phyloP scores from a whole-genome alignment of 2,329 filamentous ascomycete species.

The Epichloe coenophiala region DNA sequence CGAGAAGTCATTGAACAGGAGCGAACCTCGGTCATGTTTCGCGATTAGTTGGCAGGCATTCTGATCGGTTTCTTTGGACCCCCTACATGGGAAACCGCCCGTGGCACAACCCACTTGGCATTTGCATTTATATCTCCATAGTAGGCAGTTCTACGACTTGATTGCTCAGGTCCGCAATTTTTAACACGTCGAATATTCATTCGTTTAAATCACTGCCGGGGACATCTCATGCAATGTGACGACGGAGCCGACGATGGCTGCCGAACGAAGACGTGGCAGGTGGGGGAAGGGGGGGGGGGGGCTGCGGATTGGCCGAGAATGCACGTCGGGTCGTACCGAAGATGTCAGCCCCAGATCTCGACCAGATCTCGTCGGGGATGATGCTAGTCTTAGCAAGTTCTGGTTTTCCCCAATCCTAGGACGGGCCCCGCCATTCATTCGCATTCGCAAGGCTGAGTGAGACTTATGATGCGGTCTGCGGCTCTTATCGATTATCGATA shows the following conservation, averaged over 20 bases:
- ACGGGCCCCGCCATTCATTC: not conserved
- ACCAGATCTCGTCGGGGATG: not conserved
- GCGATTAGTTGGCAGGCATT: not conserved
- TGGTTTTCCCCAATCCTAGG: not conserved
- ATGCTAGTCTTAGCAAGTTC: not conserved
- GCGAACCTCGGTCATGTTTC: not conserved
- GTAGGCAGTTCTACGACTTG: not conserved
- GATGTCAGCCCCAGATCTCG: not conserved
- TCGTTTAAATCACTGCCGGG: not conserved
- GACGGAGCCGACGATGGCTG: not conserved
- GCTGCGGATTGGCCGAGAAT: not conserved
- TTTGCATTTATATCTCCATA: not conserved
- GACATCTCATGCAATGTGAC: not conserved
- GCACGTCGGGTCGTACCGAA: not conserved
- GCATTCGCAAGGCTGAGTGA: too few relatives aligned
- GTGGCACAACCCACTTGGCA: slow-evolving; percentile 5
- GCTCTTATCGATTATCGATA: not conserved
- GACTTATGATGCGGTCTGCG: not conserved
- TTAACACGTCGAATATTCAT: too few relatives aligned
- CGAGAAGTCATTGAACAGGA: not conserved
- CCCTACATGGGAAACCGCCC: slow-evolving; percentile 2
- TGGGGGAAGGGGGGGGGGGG: not conserved
- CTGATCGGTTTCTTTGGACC: not conserved
- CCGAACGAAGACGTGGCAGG: not conserved
- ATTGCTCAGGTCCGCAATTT: too few relatives aligned